Base-by-base conservation (phyloP, 148 eudicot genomes). In the Fallopia convolvulus region DNA sequence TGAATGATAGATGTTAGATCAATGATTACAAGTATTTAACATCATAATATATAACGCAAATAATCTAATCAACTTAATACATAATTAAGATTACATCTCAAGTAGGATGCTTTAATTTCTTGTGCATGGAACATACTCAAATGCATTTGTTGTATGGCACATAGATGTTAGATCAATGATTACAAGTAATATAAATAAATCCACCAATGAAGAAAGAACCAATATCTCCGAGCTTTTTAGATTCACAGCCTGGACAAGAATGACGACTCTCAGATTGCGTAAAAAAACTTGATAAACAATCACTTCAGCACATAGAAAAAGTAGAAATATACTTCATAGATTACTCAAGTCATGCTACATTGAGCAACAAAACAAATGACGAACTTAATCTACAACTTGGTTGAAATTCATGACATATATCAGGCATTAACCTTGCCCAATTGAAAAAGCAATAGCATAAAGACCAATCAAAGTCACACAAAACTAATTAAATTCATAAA, bases 201-300 rank as follows among this genome's bases (percentile, higher is more conserved):
- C n/a, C n/a, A n/a, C n/a, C n/a, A n/a, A n/a, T n/a, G n/a, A n/a
- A n/a, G n/a, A n/a, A n/a, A n/a, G 89, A 79, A 86, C 92, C 83
- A 92, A 76, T 79, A 95, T 91, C 70, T 92, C 90, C 58, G 99
- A 93, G 81, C 97, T 92, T 83, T 85, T 93, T 80, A 95, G 80
- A 82, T 95, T 90, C 50, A 92, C 97, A 39, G 97, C 94, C 99
- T 95, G 99, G 40, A 75, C 72, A 66, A 66, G 20, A 66, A 36
- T 33, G 21, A 13, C 40, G 17, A 12, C 15, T 66, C 26, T 61
- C 33, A 61, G 68, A 9, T 30, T 8, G 20, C 1, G 20, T 6
- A 20, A n/a, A 56, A 56, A 8, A 20, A 55, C 0, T 66, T 20
- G 36, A 5, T 44, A 63, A 4, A 36, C n/a, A n/a, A n/a, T n/a